Conservation (phyloP, 768 basidiomycete genomes). For the Multifurca ochricompacta region DNA sequence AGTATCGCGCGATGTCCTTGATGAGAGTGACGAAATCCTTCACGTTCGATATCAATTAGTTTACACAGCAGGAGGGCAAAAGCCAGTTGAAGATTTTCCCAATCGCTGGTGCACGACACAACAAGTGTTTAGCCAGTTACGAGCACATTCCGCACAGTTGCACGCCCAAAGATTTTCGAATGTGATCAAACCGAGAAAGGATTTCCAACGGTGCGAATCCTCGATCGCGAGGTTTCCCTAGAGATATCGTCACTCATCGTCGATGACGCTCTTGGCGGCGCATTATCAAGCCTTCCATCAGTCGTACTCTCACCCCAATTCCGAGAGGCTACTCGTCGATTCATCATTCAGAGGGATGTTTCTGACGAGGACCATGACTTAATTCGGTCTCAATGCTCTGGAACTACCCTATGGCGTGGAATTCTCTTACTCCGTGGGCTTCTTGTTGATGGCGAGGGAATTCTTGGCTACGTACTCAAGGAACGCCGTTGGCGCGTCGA, state of each 20-base stretch:
- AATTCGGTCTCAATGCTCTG: not conserved
- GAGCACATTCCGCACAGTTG: constrained; percentile 9
- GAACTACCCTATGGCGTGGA: constrained; percentile 27
- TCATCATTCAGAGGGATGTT: not conserved
- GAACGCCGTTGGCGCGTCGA: constrained; percentile 44
- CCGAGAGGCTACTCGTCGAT: constrained; percentile 5
- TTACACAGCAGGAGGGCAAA: constrained; percentile 37
- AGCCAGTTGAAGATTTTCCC: constrained; percentile 34
- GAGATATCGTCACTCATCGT: not conserved
- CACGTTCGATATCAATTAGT: constrained; percentile 41
- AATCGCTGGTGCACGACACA: constrained; percentile 38
- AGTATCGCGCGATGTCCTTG: constrained; percentile 9
- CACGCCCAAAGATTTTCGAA: not conserved
- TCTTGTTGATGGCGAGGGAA: constrained; percentile 29
- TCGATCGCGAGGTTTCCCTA: not conserved
- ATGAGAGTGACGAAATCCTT: constrained; percentile 31
- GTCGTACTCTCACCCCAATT: not conserved
- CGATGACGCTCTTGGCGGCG: constrained; percentile 3
- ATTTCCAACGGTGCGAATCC: constrained; percentile 3
- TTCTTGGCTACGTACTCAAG: constrained; percentile 33
- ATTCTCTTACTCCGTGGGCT: constrained; percentile 41
- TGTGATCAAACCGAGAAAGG: not conserved
- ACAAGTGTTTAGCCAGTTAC: constrained; percentile 31
- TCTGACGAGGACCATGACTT: not conserved
- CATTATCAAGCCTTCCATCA: not conserved